Evolutionary conservation across 352 stramenopile species (phyloP), one percentile per base, ranked within the genome.

Genomic region (Globisporangium paddicum): DNA sequence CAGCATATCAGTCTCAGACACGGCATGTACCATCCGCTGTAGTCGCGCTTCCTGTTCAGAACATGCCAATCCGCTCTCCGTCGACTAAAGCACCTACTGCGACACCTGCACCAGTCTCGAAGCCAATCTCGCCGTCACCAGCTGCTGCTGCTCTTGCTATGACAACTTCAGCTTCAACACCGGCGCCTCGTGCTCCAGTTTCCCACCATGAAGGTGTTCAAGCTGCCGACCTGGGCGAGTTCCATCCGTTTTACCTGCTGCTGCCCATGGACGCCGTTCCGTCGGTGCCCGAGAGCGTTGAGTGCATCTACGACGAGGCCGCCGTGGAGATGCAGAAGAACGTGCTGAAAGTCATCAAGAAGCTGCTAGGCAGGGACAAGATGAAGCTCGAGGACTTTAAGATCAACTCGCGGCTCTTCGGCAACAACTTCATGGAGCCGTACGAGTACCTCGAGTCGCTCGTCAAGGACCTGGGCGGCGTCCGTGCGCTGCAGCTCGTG

Each of bases 371-470:
- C 19, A 74, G 72, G 55, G 60, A 87, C 64, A 86, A 81, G 30
- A 28, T 55, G 10, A 73, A 72, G 38, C 54, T 87, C 23, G 76
- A 90, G 54, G 83, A 91, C 32, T 93, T 93, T 60, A 93, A 91
- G 71, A 83, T 86, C 48, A 93, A 90, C 46, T 79, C 81, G 32
- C 76, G 78, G 0, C 67, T 93, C 10, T 89, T 76, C 63, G 83
- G 83, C 34, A 91, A 86, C 67, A 79, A 86, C 58, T 91, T 90
- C 42, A 89, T 93, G 81, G 83, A 91, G 41, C 56, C 77, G 0
- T 53, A 71, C 40, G 79, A 86, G 48, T 93, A 89, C 48, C 21
- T 90, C 37, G 70, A 89, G n/a, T 73, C 64, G n/a, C 65, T 91
- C 14, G 72, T 83, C 21, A 72, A 77, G 14, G 72, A 84, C n/a